Conservation (phyloP, 2,329 filamentous ascomycete species). For the Aspergillus transmontanensis region DNA sequence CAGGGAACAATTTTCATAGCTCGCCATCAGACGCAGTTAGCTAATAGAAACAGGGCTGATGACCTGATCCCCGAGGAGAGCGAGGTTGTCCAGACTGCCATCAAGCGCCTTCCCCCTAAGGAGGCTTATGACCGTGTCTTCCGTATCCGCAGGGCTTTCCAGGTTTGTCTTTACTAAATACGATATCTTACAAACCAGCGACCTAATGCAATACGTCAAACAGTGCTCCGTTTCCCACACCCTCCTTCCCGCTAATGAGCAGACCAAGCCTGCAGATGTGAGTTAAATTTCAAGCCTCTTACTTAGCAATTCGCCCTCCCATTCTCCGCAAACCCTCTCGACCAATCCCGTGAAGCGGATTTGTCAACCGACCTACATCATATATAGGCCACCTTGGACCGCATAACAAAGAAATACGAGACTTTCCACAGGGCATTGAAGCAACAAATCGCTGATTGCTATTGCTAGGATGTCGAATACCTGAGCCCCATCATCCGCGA, state of each 20-base stretch:
- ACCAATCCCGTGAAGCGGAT: slow-evolving; percentile 41
- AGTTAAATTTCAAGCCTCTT: slow-evolving; percentile 24
- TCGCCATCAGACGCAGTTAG: slow-evolving; percentile 1
- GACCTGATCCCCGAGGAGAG: slow-evolving; percentile 94
- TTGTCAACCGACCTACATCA: slow-evolving; percentile 30
- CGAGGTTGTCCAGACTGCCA: slow-evolving; percentile 80
- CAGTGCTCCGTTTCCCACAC: slow-evolving; percentile 69
- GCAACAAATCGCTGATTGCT: not conserved
- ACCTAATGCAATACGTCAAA: slow-evolving; percentile 26
- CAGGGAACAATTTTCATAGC: slow-evolving; percentile 12
- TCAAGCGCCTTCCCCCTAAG: slow-evolving; percentile 87
- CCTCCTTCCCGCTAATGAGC: slow-evolving; percentile 65
- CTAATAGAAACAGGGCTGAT: slow-evolving; percentile 68
- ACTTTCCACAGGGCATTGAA: not conserved
- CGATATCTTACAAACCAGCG: slow-evolving; percentile 10
- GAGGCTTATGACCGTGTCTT: slow-evolving; percentile 96
- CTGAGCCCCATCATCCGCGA: slow-evolving; percentile 68
- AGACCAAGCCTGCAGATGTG: slow-evolving; percentile 70
- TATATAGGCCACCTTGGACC: slow-evolving; percentile 1
- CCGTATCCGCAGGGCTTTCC: slow-evolving; percentile 92
- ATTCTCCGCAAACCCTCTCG: slow-evolving; percentile 31
- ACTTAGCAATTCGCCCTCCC: slow-evolving; percentile 17
- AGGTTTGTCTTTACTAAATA: slow-evolving; percentile 57
- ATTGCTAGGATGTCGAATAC: slow-evolving; percentile 64
- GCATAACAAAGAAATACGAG: not conserved